phyloP scores from a whole-genome alignment of 805 yeast species.

The Lipomyces sp. region DNA sequence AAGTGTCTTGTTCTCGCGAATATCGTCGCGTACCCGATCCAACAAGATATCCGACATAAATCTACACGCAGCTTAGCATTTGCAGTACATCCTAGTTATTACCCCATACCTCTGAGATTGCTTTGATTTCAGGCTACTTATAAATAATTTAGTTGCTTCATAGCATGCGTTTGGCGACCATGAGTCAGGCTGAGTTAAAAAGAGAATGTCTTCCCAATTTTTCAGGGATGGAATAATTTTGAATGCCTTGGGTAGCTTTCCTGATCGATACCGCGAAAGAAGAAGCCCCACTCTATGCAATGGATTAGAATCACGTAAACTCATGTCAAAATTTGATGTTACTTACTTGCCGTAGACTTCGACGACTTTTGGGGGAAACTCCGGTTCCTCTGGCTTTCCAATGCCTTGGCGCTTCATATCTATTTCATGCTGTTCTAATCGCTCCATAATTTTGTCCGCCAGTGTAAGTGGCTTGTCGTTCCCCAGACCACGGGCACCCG shows the following conservation, averaged over 20 bases:
- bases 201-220: conserved; percentile 95
- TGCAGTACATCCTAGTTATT: not conserved
- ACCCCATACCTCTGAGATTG: conserved; percentile 88
- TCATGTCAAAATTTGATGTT: not conserved
- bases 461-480: conserved; percentile 46
- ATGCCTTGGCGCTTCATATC: conserved; percentile 30
- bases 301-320: conserved; percentile 6
- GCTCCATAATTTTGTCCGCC: conserved; percentile 93
- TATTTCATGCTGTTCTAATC: conserved; percentile 73
- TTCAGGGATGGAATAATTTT: conserved; percentile 90
- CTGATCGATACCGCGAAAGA: conserved; percentile 87
- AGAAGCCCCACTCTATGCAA: conserved; percentile 69
- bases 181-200: conserved; percentile 85
- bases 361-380: conserved; percentile 91
- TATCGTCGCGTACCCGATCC: conserved; percentile 50
- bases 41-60: conserved; percentile 44
- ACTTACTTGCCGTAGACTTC: conserved; percentile 77
- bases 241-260: conserved; percentile 94
- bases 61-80: not conserved
- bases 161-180: conserved; percentile 97
- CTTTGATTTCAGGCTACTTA: conserved; percentile 82
- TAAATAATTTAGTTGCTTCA: conserved; percentile 93
- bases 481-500: conserved; percentile 15
- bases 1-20: conserved; percentile 55
- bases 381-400: conserved; percentile 39